Percentiles rank a stretch among this genome's conserved stretches.
These are phyloP conservation scores for Fusarium bactridioides DNA, from an alignment of 2,329 filamentous ascomycete species.

Conservation along the genomic window DNA sequence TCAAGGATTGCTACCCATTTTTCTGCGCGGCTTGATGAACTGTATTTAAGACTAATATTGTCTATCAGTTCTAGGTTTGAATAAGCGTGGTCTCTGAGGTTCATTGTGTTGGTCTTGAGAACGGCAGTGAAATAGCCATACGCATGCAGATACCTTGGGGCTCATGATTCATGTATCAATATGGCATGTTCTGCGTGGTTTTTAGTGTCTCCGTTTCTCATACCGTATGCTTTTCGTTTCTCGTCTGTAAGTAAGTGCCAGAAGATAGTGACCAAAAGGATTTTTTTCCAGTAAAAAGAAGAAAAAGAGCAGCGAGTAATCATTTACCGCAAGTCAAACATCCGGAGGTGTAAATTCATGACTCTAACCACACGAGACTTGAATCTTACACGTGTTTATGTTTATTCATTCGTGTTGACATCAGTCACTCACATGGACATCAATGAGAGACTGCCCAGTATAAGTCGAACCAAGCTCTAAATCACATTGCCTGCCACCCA, in stretches of 20 bases:
- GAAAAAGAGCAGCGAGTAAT: not conserved
- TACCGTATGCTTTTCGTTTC: not conserved
- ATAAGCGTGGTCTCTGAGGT: not conserved
- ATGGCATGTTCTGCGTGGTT: not conserved
- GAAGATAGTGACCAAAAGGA: not conserved
- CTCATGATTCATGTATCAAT: not conserved
- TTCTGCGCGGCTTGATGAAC: not conserved
- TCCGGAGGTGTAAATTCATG: not conserved
- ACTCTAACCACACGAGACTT: not conserved
- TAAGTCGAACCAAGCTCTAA: conserved; percentile 11
- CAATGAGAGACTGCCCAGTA: not conserved
- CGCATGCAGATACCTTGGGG: no score
- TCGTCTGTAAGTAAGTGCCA: not conserved
- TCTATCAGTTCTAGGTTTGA: not conserved
- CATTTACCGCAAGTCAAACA: not conserved
- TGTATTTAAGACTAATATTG: not conserved
- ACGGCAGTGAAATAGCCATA: not conserved
- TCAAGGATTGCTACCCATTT: not conserved
- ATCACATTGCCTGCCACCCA: conserved; percentile 19
- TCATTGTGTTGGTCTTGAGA: not conserved
- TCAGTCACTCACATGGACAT: not conserved
- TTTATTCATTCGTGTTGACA: not conserved
- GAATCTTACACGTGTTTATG: not conserved
- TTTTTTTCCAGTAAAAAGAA: not conserved
- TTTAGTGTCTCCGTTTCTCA: not conserved